phyloP scores from a whole-genome alignment of 441 rosid species.

The Metrosideros polymorpha region DNA sequence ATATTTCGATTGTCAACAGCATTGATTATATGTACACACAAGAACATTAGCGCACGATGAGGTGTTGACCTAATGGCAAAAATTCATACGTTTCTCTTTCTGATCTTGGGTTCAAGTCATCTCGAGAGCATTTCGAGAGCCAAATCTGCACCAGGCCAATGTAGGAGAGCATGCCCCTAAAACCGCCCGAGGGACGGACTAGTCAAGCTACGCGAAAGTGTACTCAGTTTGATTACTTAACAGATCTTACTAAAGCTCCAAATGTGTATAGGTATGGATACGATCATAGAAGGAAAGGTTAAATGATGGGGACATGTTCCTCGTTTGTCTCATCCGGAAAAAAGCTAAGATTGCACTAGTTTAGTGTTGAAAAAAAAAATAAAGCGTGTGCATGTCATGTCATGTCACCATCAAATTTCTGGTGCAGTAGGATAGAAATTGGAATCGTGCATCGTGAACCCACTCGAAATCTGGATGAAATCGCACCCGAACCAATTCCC shows the following conservation, averaged over 20 bases:
- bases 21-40: neutral
- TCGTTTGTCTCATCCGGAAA: neutral
- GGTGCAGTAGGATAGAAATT: neutral
- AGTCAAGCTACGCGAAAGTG: fast-evolving
- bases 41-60: no score
- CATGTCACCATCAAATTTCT: neutral
- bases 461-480: neutral
- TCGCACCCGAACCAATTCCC: neutral
- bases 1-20: neutral
- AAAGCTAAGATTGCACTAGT: neutral
- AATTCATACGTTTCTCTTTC: neutral
- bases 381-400: neutral
- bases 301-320: neutral
- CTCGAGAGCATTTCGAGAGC: fast-evolving
- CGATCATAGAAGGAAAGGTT: neutral
- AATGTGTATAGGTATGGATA: neutral
- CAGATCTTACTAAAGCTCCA: neutral
- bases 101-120: neutral
- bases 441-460: neutral
- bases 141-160: fast-evolving
- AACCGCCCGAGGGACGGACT: fast-evolving
- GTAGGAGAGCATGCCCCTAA: fast-evolving
- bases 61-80: neutral
- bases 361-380: neutral
- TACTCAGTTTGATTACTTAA: neutral